Conservation (phyloP, 345 rosid genomes). For the Schrenkiella parvula region DNA sequence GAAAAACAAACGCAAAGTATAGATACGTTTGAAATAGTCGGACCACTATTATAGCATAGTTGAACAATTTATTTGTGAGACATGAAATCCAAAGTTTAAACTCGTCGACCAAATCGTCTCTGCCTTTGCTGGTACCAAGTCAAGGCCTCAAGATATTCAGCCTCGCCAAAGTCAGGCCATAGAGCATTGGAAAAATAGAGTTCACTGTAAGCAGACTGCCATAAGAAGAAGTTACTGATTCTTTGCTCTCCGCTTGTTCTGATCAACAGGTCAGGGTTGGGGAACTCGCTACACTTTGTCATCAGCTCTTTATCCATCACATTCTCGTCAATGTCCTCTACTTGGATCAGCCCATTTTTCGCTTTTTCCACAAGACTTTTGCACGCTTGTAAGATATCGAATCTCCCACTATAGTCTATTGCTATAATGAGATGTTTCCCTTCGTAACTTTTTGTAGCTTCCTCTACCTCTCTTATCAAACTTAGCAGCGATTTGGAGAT, state of each 20-base stretch:
- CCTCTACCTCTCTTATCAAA: slow-evolving; percentile 42
- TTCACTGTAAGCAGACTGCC: slow-evolving; percentile 84
- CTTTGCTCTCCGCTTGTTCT: slow-evolving; percentile 77
- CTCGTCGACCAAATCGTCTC: slow-evolving; percentile 28
- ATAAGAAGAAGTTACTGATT: slow-evolving; percentile 75
- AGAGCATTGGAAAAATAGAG: slow-evolving; percentile 48
- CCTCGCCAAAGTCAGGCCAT: slow-evolving; percentile 76
- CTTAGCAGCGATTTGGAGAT: slow-evolving; percentile 41
- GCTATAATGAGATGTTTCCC: slow-evolving; percentile 58
- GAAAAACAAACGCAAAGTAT: neutral
- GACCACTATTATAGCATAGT: neutral
- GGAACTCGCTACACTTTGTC: slow-evolving; percentile 55
- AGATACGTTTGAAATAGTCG: neutral
- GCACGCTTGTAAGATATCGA: slow-evolving; percentile 69
- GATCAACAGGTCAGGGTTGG: slow-evolving; percentile 63
- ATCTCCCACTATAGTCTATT: slow-evolving; percentile 67
- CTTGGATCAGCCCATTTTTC: slow-evolving; percentile 40
- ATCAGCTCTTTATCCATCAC: slow-evolving; percentile 57
- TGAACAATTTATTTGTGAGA: neutral
- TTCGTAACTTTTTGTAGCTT: slow-evolving; percentile 41
- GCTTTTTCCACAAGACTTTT: slow-evolving; percentile 49
- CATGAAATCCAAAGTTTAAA: neutral
- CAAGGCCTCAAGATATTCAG: slow-evolving; percentile 54
- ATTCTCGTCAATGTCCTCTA: slow-evolving; percentile 52
- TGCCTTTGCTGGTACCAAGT: slow-evolving; percentile 41